Conservation (phyloP, 2,329 filamentous ascomycete genomes). For the Colletotrichum sp. region DNA sequence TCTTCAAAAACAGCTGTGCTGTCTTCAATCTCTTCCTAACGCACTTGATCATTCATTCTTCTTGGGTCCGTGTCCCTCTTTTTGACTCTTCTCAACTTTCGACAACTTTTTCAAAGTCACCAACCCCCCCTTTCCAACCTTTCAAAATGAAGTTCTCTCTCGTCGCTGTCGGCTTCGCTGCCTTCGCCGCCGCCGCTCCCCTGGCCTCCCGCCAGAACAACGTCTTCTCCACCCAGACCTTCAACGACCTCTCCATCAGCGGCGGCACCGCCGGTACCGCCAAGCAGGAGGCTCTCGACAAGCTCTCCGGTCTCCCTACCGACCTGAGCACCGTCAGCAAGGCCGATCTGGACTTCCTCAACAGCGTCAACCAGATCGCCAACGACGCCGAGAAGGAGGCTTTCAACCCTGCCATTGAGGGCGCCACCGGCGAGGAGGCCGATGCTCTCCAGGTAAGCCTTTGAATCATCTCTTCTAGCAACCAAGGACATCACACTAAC, state of each 20-base stretch:
- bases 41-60: slow-evolving; percentile 18
- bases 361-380: slow-evolving; percentile 54
- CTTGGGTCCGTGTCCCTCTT: slow-evolving; percentile 18
- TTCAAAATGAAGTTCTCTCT: slow-evolving; percentile 39
- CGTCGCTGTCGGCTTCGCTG: slow-evolving; percentile 28
- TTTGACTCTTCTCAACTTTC: neutral
- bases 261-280: slow-evolving; percentile 49
- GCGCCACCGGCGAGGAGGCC: slow-evolving; percentile 46
- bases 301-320: slow-evolving; percentile 39
- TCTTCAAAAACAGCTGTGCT: slow-evolving; percentile 19
- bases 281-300: slow-evolving; percentile 44
- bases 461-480: neutral
- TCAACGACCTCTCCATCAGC: slow-evolving; percentile 52
- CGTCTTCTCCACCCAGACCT: slow-evolving; percentile 39
- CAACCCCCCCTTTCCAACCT: neutral
- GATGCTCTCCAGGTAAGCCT: slow-evolving; percentile 48
- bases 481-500: neutral
- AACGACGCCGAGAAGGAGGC: slow-evolving; percentile 57
- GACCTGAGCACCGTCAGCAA: slow-evolving; percentile 48
- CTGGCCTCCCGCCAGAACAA: slow-evolving; percentile 25
- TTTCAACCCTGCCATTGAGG: slow-evolving; percentile 59
- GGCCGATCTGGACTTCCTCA: slow-evolving; percentile 52
- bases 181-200: slow-evolving; percentile 31
- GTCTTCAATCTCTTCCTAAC: slow-evolving; percentile 17
- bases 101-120: neutral